phyloP scores from a whole-genome alignment of 495 filamentous ascomycete genomes.

The Geopyxis carbonaria region DNA sequence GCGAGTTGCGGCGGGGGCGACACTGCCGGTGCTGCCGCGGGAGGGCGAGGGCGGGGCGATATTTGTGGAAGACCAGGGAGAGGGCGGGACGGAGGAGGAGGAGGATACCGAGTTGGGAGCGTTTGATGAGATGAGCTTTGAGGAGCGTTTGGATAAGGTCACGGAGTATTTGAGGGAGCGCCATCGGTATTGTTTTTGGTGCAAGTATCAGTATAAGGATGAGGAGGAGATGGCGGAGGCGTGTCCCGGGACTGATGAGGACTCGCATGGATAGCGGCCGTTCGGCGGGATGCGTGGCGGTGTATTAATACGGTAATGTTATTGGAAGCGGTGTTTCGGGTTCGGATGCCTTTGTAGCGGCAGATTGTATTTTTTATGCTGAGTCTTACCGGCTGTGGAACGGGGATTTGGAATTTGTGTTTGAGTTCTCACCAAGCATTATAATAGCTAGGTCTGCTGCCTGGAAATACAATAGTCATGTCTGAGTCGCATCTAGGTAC shows the following conservation, averaged over 20 bases:
- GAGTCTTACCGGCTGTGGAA: no score
- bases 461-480: no score
- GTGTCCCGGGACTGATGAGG: constrained; percentile 78
- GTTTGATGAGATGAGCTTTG: constrained; percentile 51
- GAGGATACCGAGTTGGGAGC: constrained; percentile 75
- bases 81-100: constrained; percentile 47
- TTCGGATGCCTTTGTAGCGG: no score
- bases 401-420: no score
- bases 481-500: no score
- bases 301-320: no score
- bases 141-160: constrained; percentile 46
- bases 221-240: constrained; percentile 53
- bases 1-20: constrained; percentile 35
- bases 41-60: background rate
- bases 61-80: constrained; percentile 30
- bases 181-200: constrained; percentile 90
- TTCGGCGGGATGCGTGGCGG: no score
- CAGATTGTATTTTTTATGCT: no score
- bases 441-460: no score
- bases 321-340: no score
- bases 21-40: constrained; percentile 5
- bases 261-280: constrained; percentile 89
- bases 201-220: constrained; percentile 63
- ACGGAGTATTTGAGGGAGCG: constrained; percentile 50
- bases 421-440: no score